These are phyloP conservation scores for Trichomonascaceae sp. DNA, from an alignment of 1,139 yeast genomes.

Conservation along the genomic window DNA sequence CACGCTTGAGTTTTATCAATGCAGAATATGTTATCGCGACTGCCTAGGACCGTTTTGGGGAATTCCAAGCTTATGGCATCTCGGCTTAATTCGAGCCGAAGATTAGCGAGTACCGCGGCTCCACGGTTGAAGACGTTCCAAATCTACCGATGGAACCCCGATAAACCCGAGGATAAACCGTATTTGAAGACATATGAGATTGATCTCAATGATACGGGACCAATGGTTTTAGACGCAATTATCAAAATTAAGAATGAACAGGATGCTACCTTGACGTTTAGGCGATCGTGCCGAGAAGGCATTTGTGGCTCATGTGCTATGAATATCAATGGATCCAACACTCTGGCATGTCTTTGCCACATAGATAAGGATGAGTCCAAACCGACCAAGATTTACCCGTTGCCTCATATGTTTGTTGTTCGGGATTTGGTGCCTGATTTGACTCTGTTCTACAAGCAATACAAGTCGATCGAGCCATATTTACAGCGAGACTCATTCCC, in stretches of 20 bases:
- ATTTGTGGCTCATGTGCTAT: slow-evolving; percentile 99
- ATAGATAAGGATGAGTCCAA: slow-evolving; percentile 73
- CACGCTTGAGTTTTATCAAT: neutral
- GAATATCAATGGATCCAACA: slow-evolving; percentile 97
- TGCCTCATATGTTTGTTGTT: slow-evolving; percentile 97
- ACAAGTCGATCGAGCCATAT: slow-evolving; percentile 96
- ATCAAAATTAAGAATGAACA: slow-evolving; percentile 93
- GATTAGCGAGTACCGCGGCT: slow-evolving; percentile 29
- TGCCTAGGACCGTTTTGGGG: neutral
- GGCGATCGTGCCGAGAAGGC: slow-evolving; percentile 99
- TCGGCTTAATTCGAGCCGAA: slow-evolving; percentile 16
- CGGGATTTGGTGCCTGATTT: slow-evolving; percentile 96
- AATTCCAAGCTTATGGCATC: neutral
- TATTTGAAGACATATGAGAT: slow-evolving; percentile 74
- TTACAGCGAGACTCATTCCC: slow-evolving; percentile 80
- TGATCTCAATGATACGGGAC: slow-evolving; percentile 90
- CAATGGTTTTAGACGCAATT: slow-evolving; percentile 95
- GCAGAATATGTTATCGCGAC: neutral
- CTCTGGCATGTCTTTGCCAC: slow-evolving; percentile 93
- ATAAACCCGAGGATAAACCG: slow-evolving; percentile 91
- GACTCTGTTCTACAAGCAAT: slow-evolving; percentile 96
- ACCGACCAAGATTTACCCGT: slow-evolving; percentile 85
- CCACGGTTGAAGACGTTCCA: slow-evolving; percentile 77
- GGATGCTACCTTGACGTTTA: slow-evolving; percentile 89
- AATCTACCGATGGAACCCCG: slow-evolving; percentile 98